Base-by-base conservation (phyloP, 108 stramenopile species). In the Cyclostephanos tholiformis region DNA sequence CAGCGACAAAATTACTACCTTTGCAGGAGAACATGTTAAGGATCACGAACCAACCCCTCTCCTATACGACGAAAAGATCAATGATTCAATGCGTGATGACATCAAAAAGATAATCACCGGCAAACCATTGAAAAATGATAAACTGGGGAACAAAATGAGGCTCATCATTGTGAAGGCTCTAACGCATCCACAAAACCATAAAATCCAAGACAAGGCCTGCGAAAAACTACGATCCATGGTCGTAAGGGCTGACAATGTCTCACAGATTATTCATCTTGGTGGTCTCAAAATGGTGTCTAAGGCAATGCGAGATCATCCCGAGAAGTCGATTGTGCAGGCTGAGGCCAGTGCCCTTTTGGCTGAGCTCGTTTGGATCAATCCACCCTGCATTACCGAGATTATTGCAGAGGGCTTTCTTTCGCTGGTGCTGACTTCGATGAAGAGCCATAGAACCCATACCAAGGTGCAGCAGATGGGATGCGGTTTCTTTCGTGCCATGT, bases 391-490 rank as follows among this genome's bases (percentile, higher is more conserved):
- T 29, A 12, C 63, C 6, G 46, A 38, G 29, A 77, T 82, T 29
- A n/a, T 67, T 16, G 30, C 36, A 38, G 71, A 72, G 12, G 76
- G 75, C 44, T 65, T 50, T 44, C 38, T 82, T 9, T 43, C 36
- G 20, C 50, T 72, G 17, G 48, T 76, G 6, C 29, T 77, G 19
- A 63, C 50, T 32, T 65, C 76, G 19, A 82, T 82, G 80, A 22
- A 76, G 36, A 27, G 27, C 13, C 71, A 77, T 25, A 53, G 19
- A 1, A 65, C 38, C 11, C n/a, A 65, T 41, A 16, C 22, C 4
- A 76, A 76, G 30, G 61, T 82, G 22, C 75, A 82, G n/a, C 69
- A 76, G 30, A 50, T 70, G 38, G 63, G 58, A 23, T 77, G 70
- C 19, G 75, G 63, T 6, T 66, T 82, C 49, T 71, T 70, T 25